Conservation (phyloP, 2,329 filamentous ascomycete species). For the Curvularia hawaiiensis region DNA sequence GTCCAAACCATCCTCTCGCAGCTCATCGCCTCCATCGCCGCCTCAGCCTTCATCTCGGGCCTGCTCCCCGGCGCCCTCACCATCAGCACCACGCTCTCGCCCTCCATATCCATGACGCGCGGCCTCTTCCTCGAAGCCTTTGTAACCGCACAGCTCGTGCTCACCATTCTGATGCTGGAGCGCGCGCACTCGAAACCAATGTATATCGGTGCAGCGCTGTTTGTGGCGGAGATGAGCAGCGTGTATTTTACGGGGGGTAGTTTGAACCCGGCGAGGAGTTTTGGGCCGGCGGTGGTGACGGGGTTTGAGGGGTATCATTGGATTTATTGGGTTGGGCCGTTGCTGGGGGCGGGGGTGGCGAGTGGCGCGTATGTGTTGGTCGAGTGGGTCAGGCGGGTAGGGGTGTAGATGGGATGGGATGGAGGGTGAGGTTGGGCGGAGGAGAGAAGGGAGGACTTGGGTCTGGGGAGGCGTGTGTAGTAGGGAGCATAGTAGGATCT, state of each 20-base stretch:
- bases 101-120: conserved; percentile 29
- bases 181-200: conserved; percentile 66
- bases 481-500: no score
- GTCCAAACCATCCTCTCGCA: conserved; percentile 35
- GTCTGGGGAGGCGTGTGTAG: no score
- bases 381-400: conserved; percentile 8
- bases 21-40: conserved; percentile 37
- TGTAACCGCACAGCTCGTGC: conserved; percentile 42
- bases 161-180: conserved; percentile 63
- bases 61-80: conserved; percentile 38
- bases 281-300: conserved; percentile 53
- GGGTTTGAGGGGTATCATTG: conserved; percentile 44
- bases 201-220: conserved; percentile 72
- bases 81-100: conserved; percentile 29
- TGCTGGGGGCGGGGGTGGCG: conserved; percentile 50
- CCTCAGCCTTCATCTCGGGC: conserved; percentile 35
- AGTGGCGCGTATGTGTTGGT: conserved; percentile 55
- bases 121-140: conserved; percentile 41
- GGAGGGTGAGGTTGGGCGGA: no score
- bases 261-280: conserved; percentile 54
- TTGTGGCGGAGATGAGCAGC: conserved; percentile 61
- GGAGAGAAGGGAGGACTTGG: no score
- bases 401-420: background rate
- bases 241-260: conserved; percentile 54
- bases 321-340: conserved; percentile 52